phyloP scores from a whole-genome alignment of 306 rosid genomes.

The Lithocarpus polystachyus region DNA sequence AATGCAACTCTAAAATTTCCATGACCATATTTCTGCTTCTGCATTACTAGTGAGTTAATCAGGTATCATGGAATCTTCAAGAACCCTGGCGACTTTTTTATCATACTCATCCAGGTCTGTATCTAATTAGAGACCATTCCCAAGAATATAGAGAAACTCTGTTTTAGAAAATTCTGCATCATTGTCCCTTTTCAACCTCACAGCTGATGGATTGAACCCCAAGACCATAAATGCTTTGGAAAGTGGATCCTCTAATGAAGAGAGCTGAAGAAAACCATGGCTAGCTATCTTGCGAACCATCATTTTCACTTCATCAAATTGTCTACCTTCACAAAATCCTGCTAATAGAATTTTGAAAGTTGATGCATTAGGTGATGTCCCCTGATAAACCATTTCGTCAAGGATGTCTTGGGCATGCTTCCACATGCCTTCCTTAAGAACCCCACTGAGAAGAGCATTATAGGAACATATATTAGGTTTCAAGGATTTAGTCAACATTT shows the following conservation, averaged over 20 bases:
- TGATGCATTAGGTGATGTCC: conserved; percentile 48
- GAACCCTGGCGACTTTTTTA: conserved; percentile 42
- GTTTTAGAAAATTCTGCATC: conserved; percentile 46
- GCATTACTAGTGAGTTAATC: conserved; percentile 40
- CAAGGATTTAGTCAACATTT: conserved; percentile 42
- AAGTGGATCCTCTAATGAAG: conserved; percentile 47
- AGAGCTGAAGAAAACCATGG: conserved; percentile 45
- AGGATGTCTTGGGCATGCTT: conserved; percentile 48
- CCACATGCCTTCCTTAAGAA: conserved; percentile 64
- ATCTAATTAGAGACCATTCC: conserved; percentile 91
- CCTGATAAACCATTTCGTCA: conserved; percentile 79
- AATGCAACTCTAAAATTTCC: conserved; percentile 49
- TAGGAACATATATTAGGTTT: conserved; percentile 52
- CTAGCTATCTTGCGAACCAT: conserved; percentile 59
- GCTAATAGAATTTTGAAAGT: conserved; percentile 73
- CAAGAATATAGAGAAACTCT: conserved; percentile 71
- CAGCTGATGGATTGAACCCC: conserved; percentile 62
- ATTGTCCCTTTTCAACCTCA: conserved; percentile 78
- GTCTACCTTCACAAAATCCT: conserved; percentile 72
- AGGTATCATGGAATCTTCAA: conserved; percentile 59
- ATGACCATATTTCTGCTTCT: conserved; percentile 32
- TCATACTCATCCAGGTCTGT: conserved; percentile 70
- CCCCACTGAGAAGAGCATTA: conserved; percentile 70
- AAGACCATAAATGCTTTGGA: conserved; percentile 61
- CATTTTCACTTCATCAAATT: conserved; percentile 59